Percentiles rank a stretch among this genome's conserved stretches.
Conservation (phyloP, 352 stramenopile genomes). For the Pythium periplocum region DNA sequence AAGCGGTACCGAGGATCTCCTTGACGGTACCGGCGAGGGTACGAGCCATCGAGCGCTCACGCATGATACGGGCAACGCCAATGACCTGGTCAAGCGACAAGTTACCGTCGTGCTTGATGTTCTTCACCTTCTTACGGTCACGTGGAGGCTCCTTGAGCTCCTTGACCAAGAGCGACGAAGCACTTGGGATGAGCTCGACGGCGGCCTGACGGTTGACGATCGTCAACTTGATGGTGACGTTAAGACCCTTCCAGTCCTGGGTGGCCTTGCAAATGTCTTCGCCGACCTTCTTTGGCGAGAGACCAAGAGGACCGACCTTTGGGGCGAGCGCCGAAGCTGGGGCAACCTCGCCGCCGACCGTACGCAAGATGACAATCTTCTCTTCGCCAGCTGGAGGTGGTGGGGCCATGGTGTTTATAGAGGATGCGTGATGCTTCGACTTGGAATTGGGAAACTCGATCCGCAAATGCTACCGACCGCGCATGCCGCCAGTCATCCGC, state of each 20-base stretch:
- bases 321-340: slow-evolving; percentile 97
- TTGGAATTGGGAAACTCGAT: slow-evolving; percentile 18
- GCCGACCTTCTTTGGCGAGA: slow-evolving; percentile 99
- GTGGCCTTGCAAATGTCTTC: slow-evolving; percentile 99
- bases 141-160: slow-evolving; percentile 98
- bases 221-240: slow-evolving; percentile 99
- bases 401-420: slow-evolving; percentile 90
- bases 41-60: slow-evolving; percentile 96
- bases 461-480: neutral
- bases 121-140: slow-evolving; percentile 99
- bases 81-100: slow-evolving; percentile 99
- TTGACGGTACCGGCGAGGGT: slow-evolving; percentile 97
- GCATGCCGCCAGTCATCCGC: neutral
- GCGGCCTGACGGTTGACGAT: slow-evolving; percentile 98
- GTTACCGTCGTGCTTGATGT: slow-evolving; percentile 99
- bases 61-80: slow-evolving; percentile 97
- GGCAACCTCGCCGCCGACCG: slow-evolving; percentile 98
- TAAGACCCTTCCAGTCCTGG: slow-evolving; percentile 99
- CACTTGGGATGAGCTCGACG: slow-evolving; percentile 96
- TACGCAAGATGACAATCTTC: slow-evolving; percentile 96
- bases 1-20: slow-evolving; percentile 98
- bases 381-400: slow-evolving; percentile 80
- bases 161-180: slow-evolving; percentile 99
- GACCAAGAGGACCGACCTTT: slow-evolving; percentile 99
- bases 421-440: slow-evolving; percentile 57